Base-by-base conservation (phyloP, 1,284 basidiomycete genomes). In the Sphaerobolus stellatus region DNA sequence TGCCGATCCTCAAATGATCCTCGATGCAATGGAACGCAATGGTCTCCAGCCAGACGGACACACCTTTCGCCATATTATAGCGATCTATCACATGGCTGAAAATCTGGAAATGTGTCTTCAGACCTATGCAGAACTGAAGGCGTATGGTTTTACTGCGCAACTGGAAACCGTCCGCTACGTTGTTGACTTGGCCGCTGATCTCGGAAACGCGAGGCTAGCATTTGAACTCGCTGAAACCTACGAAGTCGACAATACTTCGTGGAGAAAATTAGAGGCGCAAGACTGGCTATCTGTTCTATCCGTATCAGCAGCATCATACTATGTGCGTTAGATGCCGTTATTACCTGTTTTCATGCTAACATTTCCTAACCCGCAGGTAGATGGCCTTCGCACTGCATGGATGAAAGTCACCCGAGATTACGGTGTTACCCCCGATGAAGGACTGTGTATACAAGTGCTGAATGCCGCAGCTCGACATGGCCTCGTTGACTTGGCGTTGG, bases 391-490 rank as follows among this genome's bases (percentile, higher is more conserved):
- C 31, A 65, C 68, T 48, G 82, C 81, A 38, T 94, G 91, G 92
- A 62, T 78, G 8, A 78, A 77, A 34, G 74, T 82, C 25, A 80
- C 85, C 3, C 64, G 77, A 8, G 74, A 78, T 20, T 66, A 81
- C 33, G 72, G 74, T 44, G 65, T 86, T 48, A 70, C 74, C 1
- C 89, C 88, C 0, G 86, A 90, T 61, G 90, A 93, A 73, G 90
- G 90, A 0, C 68, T 86, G 16, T 86, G 87, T 61, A 63, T 86
- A 14, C 72, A 79, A 29, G 81, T 92, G 11, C 78, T 94, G 22
- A 77, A 87, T 59, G 82, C 86, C 1, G 89, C 88, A 14, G 89
- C 80, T 20, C 83, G 90, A 11, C 75, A 82, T 61, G 88, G 88
- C 14, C 73, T 82, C 27, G 79, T 88, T 1, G 77, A 82, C 40